Percentiles rank a stretch among this genome's conserved stretches.
Conservation (phyloP, 176 grass and related monocot species). For the Tillandsia leiboldiana region DNA sequence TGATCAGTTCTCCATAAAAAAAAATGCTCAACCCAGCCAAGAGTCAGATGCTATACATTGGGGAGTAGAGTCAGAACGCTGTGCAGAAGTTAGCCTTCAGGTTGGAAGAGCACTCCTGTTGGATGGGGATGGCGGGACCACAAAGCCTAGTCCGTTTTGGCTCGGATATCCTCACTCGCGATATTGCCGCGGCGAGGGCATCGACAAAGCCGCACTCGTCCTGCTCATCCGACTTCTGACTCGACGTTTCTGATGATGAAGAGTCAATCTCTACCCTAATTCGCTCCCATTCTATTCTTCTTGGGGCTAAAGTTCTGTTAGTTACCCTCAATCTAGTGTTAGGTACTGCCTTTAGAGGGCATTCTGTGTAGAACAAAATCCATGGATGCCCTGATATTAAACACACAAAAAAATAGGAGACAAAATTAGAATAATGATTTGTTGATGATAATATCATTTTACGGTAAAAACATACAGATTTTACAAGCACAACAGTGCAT, state of each 20-base stretch:
- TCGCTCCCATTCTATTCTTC: constrained; percentile 27
- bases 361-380: constrained; percentile 60
- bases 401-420: constrained; percentile 12
- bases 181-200: constrained; percentile 58
- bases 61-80: constrained; percentile 39
- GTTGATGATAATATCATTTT: background rate
- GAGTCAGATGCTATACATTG: constrained; percentile 26
- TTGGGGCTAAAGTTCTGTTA: constrained; percentile 33
- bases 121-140: constrained; percentile 33
- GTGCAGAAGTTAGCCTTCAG: constrained; percentile 64
- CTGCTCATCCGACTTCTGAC: constrained; percentile 35
- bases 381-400: constrained; percentile 78
- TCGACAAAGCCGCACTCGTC: constrained; percentile 60
- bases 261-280: constrained; percentile 34
- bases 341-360: constrained; percentile 33
- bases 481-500: background rate
- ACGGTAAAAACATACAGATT: background rate
- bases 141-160: constrained; percentile 50
- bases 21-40: background rate
- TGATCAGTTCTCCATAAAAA: no score
- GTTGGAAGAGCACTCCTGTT: constrained; percentile 57
- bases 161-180: constrained; percentile 59
- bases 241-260: constrained; percentile 25
- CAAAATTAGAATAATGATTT: background rate
- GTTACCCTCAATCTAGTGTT: constrained; percentile 23